Base-by-base conservation (phyloP, 164 flowering plant genomes). In the Nymphaea thermarum region DNA sequence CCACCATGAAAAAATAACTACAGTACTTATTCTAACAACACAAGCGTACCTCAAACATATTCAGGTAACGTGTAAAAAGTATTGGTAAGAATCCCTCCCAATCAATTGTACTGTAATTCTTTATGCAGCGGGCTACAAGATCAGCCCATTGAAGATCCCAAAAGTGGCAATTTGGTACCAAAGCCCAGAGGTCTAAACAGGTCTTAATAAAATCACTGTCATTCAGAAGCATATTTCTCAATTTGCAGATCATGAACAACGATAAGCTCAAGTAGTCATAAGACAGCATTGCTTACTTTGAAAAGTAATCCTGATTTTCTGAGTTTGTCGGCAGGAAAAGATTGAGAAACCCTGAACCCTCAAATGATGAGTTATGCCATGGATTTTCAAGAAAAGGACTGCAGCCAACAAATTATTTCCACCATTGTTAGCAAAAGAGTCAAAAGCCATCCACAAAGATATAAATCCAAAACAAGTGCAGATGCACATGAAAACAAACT, bases 131-230 rank as follows among this genome's bases (percentile, higher is more conserved):
- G 65, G 93, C 92, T 65, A 85, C 77, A 68, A 94, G 73, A 65
- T 82, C 86, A 42, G 91, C 79, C 97, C 97, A 94, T 67, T 94
- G 99, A 76, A 90, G 81, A 76, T 94, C 87, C 99, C 99, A 94
- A 69, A 94, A 94, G 72, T 83, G 96, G 77, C 92, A 90, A 77
- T 87, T 94, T 41, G 97, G 97, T 64, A 90, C 78, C 0, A 87
- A 80, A 75, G 79, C 82, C 99, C 99, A 94, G 45, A 78, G 75
- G 59, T 79, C 83, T 62, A 94, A 66, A 77, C 88, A 86, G 60
- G 79, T 64, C 68, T 70, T 74, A 51, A 91, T 77, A 91, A 90
- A 86, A 64, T 80, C 82, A 60, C 99, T 94, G 86, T 64, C 71
- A 80, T 16, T 60, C 51, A 67, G 44, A 71, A 73, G 42, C 61